Conservation (phyloP, 805 yeast species). For the Scheffersomyces lignosus region DNA sequence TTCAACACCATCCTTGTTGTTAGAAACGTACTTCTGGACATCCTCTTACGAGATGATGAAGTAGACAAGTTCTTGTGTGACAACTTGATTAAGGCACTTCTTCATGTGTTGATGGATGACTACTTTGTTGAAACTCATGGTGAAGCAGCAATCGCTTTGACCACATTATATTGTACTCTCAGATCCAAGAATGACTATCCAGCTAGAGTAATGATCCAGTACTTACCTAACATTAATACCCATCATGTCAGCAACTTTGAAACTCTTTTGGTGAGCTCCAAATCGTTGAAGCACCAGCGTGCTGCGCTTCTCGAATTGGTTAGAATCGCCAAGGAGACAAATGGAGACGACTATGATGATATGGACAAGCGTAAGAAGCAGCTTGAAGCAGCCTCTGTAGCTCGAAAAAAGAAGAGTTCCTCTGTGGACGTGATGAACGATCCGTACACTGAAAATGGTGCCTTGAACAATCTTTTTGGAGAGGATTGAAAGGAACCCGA, state of each 20-base stretch:
- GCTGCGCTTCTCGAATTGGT: constrained; percentile 76
- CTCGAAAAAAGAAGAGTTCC: constrained; percentile 46
- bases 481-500: constrained; percentile 31
- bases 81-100: constrained; percentile 66
- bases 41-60: constrained; percentile 66
- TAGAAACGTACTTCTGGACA: constrained; percentile 68
- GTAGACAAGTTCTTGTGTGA: constrained; percentile 71
- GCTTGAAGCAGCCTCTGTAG: constrained; percentile 47
- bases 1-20: constrained; percentile 84
- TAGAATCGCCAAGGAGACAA: constrained; percentile 53
- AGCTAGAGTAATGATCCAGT: constrained; percentile 54
- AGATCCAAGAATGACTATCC: constrained; percentile 71
- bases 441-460: constrained; percentile 71
- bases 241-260: constrained; percentile 66
- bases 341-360: constrained; percentile 37
- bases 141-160: constrained; percentile 88
- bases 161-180: constrained; percentile 73
- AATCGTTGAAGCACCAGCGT: constrained; percentile 75
- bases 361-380: constrained; percentile 54
- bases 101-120: constrained; percentile 67
- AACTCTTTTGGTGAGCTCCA: constrained; percentile 58
- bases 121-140: constrained; percentile 83
- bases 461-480: constrained; percentile 59
- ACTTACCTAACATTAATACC: constrained; percentile 54
- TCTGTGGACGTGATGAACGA: constrained; percentile 62